A percentile compares a stretch with the other conserved stretches of the same genome.
Evolutionary conservation across 2,329 filamentous ascomycete species (phyloP).

Genomic region (Coleophoma cylindrospora): DNA sequence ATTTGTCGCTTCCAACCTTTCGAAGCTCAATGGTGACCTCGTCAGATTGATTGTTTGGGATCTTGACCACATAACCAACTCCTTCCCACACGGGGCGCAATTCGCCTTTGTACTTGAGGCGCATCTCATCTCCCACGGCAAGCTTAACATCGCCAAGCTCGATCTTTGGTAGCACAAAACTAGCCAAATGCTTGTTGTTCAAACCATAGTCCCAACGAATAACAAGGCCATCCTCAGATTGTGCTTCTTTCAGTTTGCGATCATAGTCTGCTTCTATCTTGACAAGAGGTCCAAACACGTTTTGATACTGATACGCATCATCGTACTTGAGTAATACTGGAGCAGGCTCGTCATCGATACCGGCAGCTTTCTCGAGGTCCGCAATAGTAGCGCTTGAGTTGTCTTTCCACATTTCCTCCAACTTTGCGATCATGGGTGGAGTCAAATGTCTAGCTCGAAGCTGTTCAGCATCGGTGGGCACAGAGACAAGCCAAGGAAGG

Average conservation of each 20-base stretch:
- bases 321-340: constrained; percentile 92
- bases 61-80: constrained; percentile 98
- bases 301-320: constrained; percentile 97
- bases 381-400: constrained; percentile 82
- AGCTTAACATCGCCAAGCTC: constrained; percentile 97
- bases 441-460: constrained; percentile 90
- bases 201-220: constrained; percentile 93
- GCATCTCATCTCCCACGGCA: constrained; percentile 97
- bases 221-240: constrained; percentile 91
- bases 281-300: constrained; percentile 94
- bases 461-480: constrained; percentile 91
- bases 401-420: constrained; percentile 99
- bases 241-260: constrained; percentile 96
- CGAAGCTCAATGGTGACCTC: constrained; percentile 94
- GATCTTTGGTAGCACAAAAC: constrained; percentile 93
- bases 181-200: constrained; percentile 96
- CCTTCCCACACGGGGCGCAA: constrained; percentile 91
- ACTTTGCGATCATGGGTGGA: constrained; percentile 88
- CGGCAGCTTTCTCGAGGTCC: constrained; percentile 85
- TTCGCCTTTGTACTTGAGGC: constrained; percentile 92
- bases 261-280: constrained; percentile 99
- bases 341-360: constrained; percentile 90
- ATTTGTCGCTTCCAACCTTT: constrained; percentile 92
- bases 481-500: constrained; percentile 83
- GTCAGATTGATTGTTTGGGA: constrained; percentile 97